Conservation (phyloP, 495 filamentous ascomycete genomes). For the Bathelium albidoporum region DNA sequence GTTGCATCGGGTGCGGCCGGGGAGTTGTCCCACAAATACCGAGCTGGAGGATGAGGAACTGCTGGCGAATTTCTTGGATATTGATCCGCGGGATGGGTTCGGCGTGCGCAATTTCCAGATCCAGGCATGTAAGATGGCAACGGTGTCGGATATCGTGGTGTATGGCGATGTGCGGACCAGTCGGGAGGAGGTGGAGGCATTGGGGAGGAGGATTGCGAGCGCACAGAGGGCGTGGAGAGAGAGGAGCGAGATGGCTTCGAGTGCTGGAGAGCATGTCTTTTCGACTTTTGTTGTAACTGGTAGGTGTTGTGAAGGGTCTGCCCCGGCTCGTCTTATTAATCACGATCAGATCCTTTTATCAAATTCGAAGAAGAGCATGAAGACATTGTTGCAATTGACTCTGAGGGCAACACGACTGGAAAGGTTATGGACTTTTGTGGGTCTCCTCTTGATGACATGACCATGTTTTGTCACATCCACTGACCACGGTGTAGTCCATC, state of each 20-base stretch:
- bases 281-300: slow-evolving; percentile 73
- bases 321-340: slow-evolving; percentile 10
- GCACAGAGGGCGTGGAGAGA: slow-evolving; percentile 68
- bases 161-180: slow-evolving; percentile 62
- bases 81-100: slow-evolving; percentile 77
- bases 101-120: slow-evolving; percentile 92
- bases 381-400: slow-evolving; percentile 63
- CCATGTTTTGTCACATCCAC: not conserved
- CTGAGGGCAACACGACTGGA: slow-evolving; percentile 60
- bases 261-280: slow-evolving; percentile 51
- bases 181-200: slow-evolving; percentile 45
- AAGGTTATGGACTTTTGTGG: slow-evolving; percentile 79
- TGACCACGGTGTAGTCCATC: slow-evolving; percentile 45
- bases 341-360: slow-evolving; percentile 45
- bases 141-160: slow-evolving; percentile 81
- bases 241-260: slow-evolving; percentile 42
- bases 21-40: not conserved
- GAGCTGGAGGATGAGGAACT: slow-evolving; percentile 18
- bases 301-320: slow-evolving; percentile 35
- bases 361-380: slow-evolving; percentile 64
- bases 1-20: slow-evolving; percentile 32
- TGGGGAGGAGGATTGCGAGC: slow-evolving; percentile 60
- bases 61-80: slow-evolving; percentile 54
- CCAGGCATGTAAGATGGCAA: slow-evolving; percentile 79
- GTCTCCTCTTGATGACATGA: slow-evolving; percentile 17